These are phyloP conservation scores for Chlorella variabilis DNA, from an alignment of 163 green algal species.

Conservation along the genomic window DNA sequence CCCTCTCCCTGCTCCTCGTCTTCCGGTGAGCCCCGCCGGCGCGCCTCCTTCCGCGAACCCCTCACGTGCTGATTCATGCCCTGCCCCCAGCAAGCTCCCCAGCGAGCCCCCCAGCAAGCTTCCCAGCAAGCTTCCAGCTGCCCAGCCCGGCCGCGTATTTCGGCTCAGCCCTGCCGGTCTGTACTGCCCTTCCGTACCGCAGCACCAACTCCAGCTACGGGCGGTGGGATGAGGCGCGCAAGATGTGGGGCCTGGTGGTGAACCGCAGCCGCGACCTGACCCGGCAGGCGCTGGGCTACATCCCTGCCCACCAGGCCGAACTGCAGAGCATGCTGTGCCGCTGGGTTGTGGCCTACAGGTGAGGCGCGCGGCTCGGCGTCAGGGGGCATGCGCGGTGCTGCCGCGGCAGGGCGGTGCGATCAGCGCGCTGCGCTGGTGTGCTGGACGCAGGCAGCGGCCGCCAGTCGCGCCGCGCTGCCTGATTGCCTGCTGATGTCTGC, in stretches of 20 bases:
- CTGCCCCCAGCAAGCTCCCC: too few relatives aligned
- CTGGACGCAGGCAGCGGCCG: conserved; percentile 2
- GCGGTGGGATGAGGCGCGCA: conserved; percentile 43
- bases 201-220: conserved; percentile 69
- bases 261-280: conserved; percentile 31
- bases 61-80: too few relatives aligned
- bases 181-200: conserved; percentile 47
- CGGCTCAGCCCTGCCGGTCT: neutral
- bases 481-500: too few relatives aligned
- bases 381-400: neutral
- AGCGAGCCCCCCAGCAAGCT: too few relatives aligned
- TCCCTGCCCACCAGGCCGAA: neutral
- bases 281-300: conserved; percentile 33
- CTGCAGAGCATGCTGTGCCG: conserved; percentile 52
- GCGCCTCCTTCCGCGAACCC: too few relatives aligned
- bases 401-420: neutral
- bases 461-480: too few relatives aligned
- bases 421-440: conserved; percentile 42
- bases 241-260: conserved; percentile 40
- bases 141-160: too few relatives aligned
- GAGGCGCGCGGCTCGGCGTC: neutral
- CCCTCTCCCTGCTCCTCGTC: conserved; percentile 82
- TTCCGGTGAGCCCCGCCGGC: conserved; percentile 56
- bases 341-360: conserved; percentile 64
- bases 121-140: too few relatives aligned